phyloP scores from a whole-genome alignment of 371 early-diverging fungal genomes.

The Phascolomyces articulosus region DNA sequence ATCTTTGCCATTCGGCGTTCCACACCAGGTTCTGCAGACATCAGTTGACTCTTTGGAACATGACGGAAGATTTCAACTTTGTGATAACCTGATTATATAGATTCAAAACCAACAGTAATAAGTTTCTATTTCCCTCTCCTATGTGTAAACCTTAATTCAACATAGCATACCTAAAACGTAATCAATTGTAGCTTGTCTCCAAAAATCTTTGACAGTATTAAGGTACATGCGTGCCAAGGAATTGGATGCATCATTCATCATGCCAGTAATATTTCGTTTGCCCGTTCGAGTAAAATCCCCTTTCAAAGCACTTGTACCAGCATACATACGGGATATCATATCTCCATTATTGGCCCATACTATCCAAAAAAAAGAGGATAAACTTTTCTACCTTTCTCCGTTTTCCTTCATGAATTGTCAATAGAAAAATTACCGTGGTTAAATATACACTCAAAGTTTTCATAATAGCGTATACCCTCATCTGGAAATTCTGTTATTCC shows the following conservation, averaged over 20 bases:
- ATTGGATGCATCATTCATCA: slow-evolving; percentile 78
- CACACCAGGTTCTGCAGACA: slow-evolving; percentile 60
- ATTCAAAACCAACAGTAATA: background rate
- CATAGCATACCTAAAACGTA: slow-evolving; percentile 39
- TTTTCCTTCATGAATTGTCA: background rate
- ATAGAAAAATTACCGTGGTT: slow-evolving; percentile 47
- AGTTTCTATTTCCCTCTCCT: background rate
- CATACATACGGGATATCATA: slow-evolving; percentile 65
- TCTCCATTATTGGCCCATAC: slow-evolving; percentile 76
- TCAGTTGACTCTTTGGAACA: slow-evolving; percentile 42
- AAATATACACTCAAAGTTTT: slow-evolving; percentile 61
- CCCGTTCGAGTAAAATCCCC: slow-evolving; percentile 74
- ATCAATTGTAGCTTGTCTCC: slow-evolving; percentile 56
- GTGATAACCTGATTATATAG: slow-evolving; percentile 35
- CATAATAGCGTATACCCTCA: slow-evolving; percentile 61
- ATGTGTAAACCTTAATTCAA: background rate
- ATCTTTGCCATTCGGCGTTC: slow-evolving; percentile 54
- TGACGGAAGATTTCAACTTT: slow-evolving; percentile 50
- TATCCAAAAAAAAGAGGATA: background rate
- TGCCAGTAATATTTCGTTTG: slow-evolving; percentile 68
- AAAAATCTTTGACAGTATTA: slow-evolving; percentile 72
- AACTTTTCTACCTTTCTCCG: background rate
- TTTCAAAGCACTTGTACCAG: slow-evolving; percentile 75
- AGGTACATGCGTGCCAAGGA: slow-evolving; percentile 74
- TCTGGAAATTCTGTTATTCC: slow-evolving; percentile 69